Conservation (phyloP, 805 yeast genomes). For the Kodamaea neixiangensis region DNA sequence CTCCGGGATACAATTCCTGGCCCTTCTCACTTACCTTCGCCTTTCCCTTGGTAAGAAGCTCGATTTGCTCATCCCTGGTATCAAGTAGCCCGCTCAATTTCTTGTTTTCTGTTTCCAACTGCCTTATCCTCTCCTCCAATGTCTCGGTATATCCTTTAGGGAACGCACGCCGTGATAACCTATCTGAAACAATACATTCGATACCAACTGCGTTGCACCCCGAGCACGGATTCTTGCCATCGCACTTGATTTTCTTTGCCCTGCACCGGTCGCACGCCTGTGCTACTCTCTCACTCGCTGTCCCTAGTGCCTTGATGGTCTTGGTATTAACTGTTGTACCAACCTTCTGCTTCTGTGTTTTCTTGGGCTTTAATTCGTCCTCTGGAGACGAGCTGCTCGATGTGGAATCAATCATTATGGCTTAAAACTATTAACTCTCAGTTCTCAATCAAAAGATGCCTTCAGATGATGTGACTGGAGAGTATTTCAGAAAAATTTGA, state of each 20-base stretch:
- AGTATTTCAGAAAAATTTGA: too few species aligned
- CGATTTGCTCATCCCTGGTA: slow-evolving; percentile 64
- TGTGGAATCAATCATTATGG: background rate
- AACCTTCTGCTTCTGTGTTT: background rate
- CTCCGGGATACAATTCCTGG: background rate
- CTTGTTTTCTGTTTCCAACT: slow-evolving; percentile 77
- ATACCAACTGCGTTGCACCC: slow-evolving; percentile 83
- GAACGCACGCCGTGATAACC: slow-evolving; percentile 79
- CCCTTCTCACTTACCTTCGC: background rate
- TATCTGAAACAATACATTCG: slow-evolving; percentile 86
- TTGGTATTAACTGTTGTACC: slow-evolving; percentile 25
- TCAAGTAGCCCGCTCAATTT: slow-evolving; percentile 64
- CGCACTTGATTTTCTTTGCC: slow-evolving; percentile 76
- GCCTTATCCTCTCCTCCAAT: slow-evolving; percentile 83
- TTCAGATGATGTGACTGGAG: too few species aligned
- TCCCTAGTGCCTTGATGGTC: slow-evolving; percentile 69
- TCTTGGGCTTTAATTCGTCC: background rate
- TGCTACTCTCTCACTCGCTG: slow-evolving; percentile 68
- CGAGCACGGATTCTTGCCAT: slow-evolving; percentile 76
- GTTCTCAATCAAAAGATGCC: too few species aligned
- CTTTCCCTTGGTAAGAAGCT: slow-evolving; percentile 20
- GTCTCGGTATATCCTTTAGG: slow-evolving; percentile 94
- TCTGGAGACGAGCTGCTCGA: background rate
- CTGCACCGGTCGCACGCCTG: slow-evolving; percentile 93
- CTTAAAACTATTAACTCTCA: too few species aligned